These are phyloP conservation scores for Alternaria sp. DNA, from an alignment of 2,329 filamentous ascomycete species.

Conservation along the genomic window DNA sequence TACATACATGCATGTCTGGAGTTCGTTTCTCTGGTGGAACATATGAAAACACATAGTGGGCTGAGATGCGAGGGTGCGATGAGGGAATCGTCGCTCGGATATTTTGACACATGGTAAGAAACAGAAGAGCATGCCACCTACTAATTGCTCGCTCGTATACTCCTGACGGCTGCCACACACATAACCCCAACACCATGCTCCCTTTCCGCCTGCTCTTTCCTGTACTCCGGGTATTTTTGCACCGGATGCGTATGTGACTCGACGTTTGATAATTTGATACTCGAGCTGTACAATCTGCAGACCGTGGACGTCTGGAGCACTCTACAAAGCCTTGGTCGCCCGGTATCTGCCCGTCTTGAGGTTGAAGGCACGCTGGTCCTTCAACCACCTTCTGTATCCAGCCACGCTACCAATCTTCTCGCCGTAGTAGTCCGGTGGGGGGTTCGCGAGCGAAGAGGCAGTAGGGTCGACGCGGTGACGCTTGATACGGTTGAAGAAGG, in stretches of 20 bases:
- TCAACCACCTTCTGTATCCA: constrained; percentile 93
- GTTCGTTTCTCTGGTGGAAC: neutral
- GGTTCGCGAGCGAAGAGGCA: constrained; percentile 87
- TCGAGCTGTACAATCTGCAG: neutral
- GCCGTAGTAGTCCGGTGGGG: constrained; percentile 96
- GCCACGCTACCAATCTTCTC: constrained; percentile 96
- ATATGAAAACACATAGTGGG: neutral
- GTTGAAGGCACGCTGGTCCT: constrained; percentile 96
- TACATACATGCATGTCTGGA: neutral
- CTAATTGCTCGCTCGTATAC: neutral
- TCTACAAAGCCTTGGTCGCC: constrained; percentile 19
- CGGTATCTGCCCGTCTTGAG: constrained; percentile 70
- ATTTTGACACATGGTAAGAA: neutral
- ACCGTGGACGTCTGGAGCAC: neutral
- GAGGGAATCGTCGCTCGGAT: neutral
- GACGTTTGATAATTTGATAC: neutral
- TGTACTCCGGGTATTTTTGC: neutral
- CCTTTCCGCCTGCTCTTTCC: neutral
- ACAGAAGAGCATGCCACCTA: neutral
- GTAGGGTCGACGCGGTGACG: constrained; percentile 90
- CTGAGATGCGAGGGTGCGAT: neutral
- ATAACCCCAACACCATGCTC: neutral
- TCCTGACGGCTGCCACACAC: neutral
- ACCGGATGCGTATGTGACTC: neutral
- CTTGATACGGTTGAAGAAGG: constrained; percentile 92